Percentiles rank a stretch among this genome's conserved stretches.
These are phyloP conservation scores for Aegilops speltoides DNA, from an alignment of 176 grass and related monocot species.

Conservation along the genomic window DNA sequence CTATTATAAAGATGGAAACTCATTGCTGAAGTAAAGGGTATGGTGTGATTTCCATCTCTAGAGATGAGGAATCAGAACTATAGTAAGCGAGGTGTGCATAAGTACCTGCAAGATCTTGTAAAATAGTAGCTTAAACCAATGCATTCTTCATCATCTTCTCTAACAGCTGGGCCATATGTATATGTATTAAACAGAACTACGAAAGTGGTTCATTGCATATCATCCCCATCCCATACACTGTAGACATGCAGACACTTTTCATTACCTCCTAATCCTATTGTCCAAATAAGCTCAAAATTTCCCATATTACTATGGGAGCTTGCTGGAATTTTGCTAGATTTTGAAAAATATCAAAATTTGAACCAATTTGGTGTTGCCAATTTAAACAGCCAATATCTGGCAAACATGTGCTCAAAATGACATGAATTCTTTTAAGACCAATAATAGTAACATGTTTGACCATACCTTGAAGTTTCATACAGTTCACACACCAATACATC, in stretches of 20 bases:
- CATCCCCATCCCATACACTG: too few relatives aligned
- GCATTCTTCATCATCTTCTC: constrained; percentile 49
- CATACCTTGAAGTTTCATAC: not conserved
- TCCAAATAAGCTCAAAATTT: not conserved
- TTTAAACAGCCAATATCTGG: not conserved
- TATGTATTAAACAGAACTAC: too few relatives aligned
- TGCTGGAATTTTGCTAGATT: not conserved
- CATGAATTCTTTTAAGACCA: not conserved
- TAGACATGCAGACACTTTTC: too few relatives aligned
- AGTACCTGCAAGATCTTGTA: constrained; percentile 74
- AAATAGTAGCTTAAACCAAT: constrained; percentile 72
- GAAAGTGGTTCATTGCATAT: too few relatives aligned
- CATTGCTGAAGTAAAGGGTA: not conserved
- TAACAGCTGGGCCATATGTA: constrained; percentile 58
- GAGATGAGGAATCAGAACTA: not conserved
- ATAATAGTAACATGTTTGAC: not conserved
- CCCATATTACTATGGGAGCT: too few relatives aligned
- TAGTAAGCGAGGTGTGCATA: constrained; percentile 6
- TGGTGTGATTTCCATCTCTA: not conserved
- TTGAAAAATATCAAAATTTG: not conserved
- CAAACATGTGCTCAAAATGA: not conserved
- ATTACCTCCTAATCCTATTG: not conserved
- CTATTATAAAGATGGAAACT: not conserved
- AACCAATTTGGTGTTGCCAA: not conserved
- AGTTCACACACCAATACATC: not conserved